A percentile compares a stretch with the other conserved stretches of the same genome.
Conservation (phyloP, 2,329 filamentous ascomycete genomes). For the Talaromyces sp. region DNA sequence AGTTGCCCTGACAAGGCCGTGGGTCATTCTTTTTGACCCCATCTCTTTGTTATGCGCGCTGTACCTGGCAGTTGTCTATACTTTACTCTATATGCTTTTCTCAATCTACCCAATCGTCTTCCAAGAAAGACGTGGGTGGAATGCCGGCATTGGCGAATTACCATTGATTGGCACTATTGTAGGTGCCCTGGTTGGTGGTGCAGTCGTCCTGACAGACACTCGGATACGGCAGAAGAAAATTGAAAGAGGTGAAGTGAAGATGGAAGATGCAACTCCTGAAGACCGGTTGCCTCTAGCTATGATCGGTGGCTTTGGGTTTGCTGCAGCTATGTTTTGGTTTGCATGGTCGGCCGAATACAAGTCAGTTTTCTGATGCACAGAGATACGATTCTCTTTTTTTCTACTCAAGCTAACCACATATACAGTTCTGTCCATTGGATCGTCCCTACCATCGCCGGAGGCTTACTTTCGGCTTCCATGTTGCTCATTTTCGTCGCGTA, state of each 20-base stretch:
- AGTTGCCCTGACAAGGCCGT: conserved; percentile 49
- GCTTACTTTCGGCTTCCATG: conserved; percentile 18
- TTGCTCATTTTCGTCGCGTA: conserved; percentile 20
- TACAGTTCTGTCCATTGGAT: conserved; percentile 18
- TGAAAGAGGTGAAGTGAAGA: neutral
- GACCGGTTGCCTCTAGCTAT: conserved; percentile 21
- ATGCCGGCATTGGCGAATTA: conserved; percentile 48
- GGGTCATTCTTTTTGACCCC: conserved; percentile 49
- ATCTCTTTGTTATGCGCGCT: conserved; percentile 49
- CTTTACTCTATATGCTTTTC: conserved; percentile 9
- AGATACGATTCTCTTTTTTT: neutral
- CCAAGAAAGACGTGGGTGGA: conserved; percentile 50
- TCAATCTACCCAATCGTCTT: conserved; percentile 47
- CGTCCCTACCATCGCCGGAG: conserved; percentile 18
- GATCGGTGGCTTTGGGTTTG: conserved; percentile 18
- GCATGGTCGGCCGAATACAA: conserved; percentile 19
- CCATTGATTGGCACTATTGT: conserved; percentile 37
- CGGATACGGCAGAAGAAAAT: neutral
- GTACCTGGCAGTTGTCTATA: conserved; percentile 42
- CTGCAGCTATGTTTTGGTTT: conserved; percentile 21
- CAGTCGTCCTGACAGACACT: neutral
- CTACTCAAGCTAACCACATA: neutral
- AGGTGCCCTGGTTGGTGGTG: neutral
- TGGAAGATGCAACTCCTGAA: conserved; percentile 13
- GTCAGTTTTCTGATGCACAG: neutral